Percentiles rank a stretch among this genome's conserved stretches.
These are phyloP conservation scores for Macadamia tetraphylla DNA, from an alignment of 164 flowering plant species.

Conservation along the genomic window DNA sequence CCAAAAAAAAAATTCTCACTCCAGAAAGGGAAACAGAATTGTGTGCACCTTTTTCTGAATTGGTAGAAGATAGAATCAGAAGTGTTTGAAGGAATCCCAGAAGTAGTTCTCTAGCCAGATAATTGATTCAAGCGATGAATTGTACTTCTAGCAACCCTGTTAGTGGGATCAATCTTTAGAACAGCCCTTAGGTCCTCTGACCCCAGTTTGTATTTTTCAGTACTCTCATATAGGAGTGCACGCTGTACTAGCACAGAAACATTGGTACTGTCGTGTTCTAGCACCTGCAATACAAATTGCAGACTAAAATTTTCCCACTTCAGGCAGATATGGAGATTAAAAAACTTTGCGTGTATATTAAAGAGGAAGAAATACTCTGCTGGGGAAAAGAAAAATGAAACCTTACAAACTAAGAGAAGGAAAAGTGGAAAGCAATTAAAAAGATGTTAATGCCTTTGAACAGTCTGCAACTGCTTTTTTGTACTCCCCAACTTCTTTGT, in stretches of 20 bases:
- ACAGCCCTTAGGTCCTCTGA: constrained; percentile 92
- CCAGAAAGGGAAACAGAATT: constrained; percentile 15
- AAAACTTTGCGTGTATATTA: too few relatives aligned
- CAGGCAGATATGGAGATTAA: neutral
- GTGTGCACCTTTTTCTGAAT: constrained; percentile 14
- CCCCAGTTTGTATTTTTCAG: constrained; percentile 94
- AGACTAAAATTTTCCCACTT: neutral
- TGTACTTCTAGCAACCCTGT: constrained; percentile 91
- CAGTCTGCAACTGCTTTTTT: constrained; percentile 98
- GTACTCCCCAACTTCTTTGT: constrained; percentile 98
- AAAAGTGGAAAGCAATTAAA: constrained; percentile 1
- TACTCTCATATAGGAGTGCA: constrained; percentile 93
- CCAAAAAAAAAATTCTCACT: neutral
- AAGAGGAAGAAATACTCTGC: neutral
- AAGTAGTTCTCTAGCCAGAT: constrained; percentile 42
- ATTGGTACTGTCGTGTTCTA: constrained; percentile 21
- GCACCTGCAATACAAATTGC: neutral
- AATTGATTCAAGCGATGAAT: constrained; percentile 76
- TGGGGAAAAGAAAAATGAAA: neutral
- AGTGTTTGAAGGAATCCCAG: neutral
- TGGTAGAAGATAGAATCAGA: constrained; percentile 10
- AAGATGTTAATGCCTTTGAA: constrained; percentile 54
- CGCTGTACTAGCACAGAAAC: constrained; percentile 83
- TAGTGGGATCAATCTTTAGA: constrained; percentile 83
- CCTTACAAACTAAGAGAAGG: neutral